phyloP scores from a whole-genome alignment of 139 green algal genomes.

The Zygnema circumcarinatum region DNA sequence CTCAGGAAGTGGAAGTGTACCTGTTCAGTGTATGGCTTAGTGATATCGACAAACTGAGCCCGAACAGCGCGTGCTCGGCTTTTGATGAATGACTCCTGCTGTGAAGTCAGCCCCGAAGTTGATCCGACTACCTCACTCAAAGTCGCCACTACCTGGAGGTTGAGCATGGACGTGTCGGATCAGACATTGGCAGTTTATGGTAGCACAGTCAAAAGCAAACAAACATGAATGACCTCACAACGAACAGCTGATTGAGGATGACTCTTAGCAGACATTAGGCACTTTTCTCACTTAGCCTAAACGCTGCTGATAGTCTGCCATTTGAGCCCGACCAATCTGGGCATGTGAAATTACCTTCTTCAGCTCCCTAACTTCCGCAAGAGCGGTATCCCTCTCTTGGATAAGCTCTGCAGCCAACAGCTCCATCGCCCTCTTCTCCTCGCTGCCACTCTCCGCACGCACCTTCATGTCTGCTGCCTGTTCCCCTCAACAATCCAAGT shows the following conservation, averaged over 20 bases:
- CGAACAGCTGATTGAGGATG: too few species aligned
- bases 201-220: too few species aligned
- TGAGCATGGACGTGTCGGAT: too few species aligned
- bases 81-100: constrained; percentile 44
- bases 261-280: too few species aligned
- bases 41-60: constrained; percentile 39
- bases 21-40: constrained; percentile 43
- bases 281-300: too few species aligned
- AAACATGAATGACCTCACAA: not conserved
- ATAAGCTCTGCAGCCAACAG: constrained; percentile 32
- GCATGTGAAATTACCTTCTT: too few species aligned
- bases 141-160: constrained; percentile 16
- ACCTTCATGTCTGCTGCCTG: not conserved
- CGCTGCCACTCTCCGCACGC: not conserved
- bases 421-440: constrained; percentile 44
- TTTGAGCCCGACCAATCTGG: too few species aligned
- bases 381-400: constrained; percentile 19
- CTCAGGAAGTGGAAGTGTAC: too few species aligned
- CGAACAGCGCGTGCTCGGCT: constrained; percentile 12
- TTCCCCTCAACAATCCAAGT: too few species aligned
- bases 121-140: constrained; percentile 8
- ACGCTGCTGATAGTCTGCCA: too few species aligned
- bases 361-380: constrained; percentile 34
- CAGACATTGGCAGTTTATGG: too few species aligned
- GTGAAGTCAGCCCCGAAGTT: constrained; percentile 25